These are phyloP conservation scores for Ascosphaera aggregata DNA, from an alignment of 2,329 filamentous ascomycete species.

Conservation along the genomic window DNA sequence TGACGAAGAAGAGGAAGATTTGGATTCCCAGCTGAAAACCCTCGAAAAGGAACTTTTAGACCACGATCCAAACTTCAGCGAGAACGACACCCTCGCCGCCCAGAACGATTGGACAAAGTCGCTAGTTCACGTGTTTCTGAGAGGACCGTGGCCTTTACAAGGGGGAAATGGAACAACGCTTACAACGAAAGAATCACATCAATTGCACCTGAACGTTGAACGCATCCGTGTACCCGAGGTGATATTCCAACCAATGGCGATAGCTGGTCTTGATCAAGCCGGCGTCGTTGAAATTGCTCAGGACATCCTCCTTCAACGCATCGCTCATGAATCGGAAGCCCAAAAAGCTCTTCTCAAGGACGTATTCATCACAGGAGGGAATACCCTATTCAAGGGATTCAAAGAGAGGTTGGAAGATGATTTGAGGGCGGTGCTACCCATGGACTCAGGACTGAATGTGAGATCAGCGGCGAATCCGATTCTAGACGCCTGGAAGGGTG, in stretches of 20 bases:
- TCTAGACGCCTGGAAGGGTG: slow-evolving; percentile 82
- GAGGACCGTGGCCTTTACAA: slow-evolving; percentile 59
- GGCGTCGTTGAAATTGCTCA: slow-evolving; percentile 81
- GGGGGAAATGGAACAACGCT: slow-evolving; percentile 31
- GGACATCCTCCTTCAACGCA: slow-evolving; percentile 67
- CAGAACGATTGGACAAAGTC: slow-evolving; percentile 91
- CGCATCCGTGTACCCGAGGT: slow-evolving; percentile 86
- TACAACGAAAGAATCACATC: slow-evolving; percentile 57
- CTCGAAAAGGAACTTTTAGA: slow-evolving; percentile 69
- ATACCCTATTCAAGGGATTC: slow-evolving; percentile 66
- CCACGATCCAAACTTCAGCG: slow-evolving; percentile 72
- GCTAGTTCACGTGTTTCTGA: slow-evolving; percentile 69
- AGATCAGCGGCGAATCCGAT: slow-evolving; percentile 53
- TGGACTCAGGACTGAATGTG: slow-evolving; percentile 41
- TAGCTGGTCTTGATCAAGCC: slow-evolving; percentile 81
- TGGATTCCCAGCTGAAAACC: slow-evolving; percentile 45
- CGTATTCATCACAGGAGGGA: slow-evolving; percentile 87
- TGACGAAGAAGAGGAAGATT: slow-evolving; percentile 81
- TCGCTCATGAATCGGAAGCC: slow-evolving; percentile 28
- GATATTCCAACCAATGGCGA: slow-evolving; percentile 61
- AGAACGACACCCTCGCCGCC: slow-evolving; percentile 76
- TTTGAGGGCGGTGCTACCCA: slow-evolving; percentile 47
- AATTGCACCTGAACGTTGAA: slow-evolving; percentile 91
- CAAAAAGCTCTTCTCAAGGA: slow-evolving; percentile 56
- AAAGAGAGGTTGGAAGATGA: slow-evolving; percentile 59